A percentile compares a stretch with the other conserved stretches of the same genome.
Conservation (phyloP, 2,329 filamentous ascomycete species). For the Ilyonectria mors-panacis region DNA sequence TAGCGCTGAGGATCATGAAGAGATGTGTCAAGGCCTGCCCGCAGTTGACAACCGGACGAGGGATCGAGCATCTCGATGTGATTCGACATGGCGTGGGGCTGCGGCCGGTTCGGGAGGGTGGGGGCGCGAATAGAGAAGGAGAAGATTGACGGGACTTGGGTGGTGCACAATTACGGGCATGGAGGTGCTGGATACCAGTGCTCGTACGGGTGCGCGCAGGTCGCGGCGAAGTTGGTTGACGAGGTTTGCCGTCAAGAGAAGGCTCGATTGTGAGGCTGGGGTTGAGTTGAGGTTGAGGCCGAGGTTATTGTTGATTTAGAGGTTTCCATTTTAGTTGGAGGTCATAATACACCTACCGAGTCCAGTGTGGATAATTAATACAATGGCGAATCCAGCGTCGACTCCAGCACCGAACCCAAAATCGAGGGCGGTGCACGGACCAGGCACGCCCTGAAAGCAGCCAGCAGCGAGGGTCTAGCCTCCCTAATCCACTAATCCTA, state of each 20-base stretch:
- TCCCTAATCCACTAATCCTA: constrained; percentile 17
- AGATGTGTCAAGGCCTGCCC: constrained; percentile 77
- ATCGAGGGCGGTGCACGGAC: constrained; percentile 25
- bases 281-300: not conserved
- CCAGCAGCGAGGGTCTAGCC: constrained; percentile 7
- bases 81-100: constrained; percentile 87
- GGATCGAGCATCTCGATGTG: constrained; percentile 80
- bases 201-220: constrained; percentile 46
- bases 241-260: constrained; percentile 18
- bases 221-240: constrained; percentile 31
- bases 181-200: constrained; percentile 80
- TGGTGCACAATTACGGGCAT: constrained; percentile 86
- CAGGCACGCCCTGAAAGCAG: constrained; percentile 19
- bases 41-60: constrained; percentile 72
- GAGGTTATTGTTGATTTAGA: not conserved
- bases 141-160: constrained; percentile 64
- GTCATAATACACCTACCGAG: not conserved
- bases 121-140: constrained; percentile 82
- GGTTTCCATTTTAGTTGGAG: too few species aligned
- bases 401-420: not conserved
- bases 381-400: not conserved
- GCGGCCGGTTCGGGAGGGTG: constrained; percentile 79
- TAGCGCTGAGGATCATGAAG: constrained; percentile 86
- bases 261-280: constrained; percentile 8
- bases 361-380: not conserved